Evolutionary conservation across 345 rosid genomes (phyloP), one percentile per base, ranked within the genome.

Genomic region (Anastatica hierochuntica): DNA sequence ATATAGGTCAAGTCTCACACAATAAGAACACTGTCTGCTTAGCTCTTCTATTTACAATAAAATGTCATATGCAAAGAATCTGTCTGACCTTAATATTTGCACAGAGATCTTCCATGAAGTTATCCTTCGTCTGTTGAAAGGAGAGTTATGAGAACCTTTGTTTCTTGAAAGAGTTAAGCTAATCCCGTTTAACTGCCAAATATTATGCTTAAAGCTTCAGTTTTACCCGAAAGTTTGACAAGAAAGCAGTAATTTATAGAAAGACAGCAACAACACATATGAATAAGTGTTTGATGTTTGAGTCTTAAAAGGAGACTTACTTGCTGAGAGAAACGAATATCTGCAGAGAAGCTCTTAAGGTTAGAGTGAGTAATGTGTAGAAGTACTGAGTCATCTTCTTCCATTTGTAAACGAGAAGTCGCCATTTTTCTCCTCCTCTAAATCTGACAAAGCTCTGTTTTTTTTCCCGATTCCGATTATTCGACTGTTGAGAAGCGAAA

Each of bases 341-440:
- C 83, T 10, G 83, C 68, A 30, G 83, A 68, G 59, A 90, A 80
- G 66, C 73, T 75, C 62, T 83, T 90, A 63, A 82, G 75, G 47
- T 90, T 90, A 53, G 88, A 79, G 59, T 89, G 95, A 67, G 85
- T 79, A 41, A 89, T 58, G 6, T 77, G 79, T n/a, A 89, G 63
- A 58, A 78, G 73, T 9, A 89, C 90, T 7, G 85, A 74, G 39
- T 86, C 84, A 61, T 81, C 90, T 23, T 54, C 75, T 37, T 79
- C 72, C 12, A 70, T 57, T 69, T 79, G 81, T 53, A 73, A 65
- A 8, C 65, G 49, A 1, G 74, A 63, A 63, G 66, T 35, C 56
- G 77, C 71, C 77, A 73, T 73, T 44, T 19, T 30, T 16, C n/a
- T n/a, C 18, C 24, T 20, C 66, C 51, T 35, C 38, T 29, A 13